Conservation (phyloP, 257 asterid genomes). For the Nicotiana tomentosiformis region DNA sequence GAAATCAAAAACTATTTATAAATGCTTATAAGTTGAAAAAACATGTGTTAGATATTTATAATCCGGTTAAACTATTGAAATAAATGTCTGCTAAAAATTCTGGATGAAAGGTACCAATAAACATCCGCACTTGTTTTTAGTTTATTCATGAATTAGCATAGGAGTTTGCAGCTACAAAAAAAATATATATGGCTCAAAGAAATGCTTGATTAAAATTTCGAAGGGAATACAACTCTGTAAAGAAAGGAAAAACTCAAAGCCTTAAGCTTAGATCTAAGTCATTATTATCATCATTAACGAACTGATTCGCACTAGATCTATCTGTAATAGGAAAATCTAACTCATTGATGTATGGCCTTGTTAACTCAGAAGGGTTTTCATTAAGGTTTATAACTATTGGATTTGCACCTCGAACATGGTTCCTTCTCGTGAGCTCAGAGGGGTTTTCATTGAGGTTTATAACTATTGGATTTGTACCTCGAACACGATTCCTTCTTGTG, state of each 20-base stretch:
- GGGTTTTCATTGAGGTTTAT: not conserved
- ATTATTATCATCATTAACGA: not conserved
- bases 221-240: not conserved
- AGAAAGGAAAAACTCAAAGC: not conserved
- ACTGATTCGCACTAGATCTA: not conserved
- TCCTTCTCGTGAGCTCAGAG: too few relatives aligned
- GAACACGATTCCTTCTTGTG: not conserved
- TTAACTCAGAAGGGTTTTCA: not conserved
- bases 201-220: not conserved
- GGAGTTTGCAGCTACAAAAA: too few relatives aligned
- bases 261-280: not conserved
- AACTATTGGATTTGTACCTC: not conserved
- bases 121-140: not conserved
- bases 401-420: not conserved
- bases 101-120: not conserved
- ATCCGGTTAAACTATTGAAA: too few relatives aligned
- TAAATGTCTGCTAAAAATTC: too few relatives aligned
- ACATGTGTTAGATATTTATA: too few relatives aligned
- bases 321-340: not conserved
- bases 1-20: too few relatives aligned
- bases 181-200: not conserved
- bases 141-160: too few relatives aligned
- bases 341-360: not conserved
- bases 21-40: too few relatives aligned
- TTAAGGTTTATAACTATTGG: not conserved